Evolutionary conservation across 1,139 yeast species (phyloP), one percentile per base, ranked within the genome.

Genomic region (Saccharomycopsis hybrid): DNA sequence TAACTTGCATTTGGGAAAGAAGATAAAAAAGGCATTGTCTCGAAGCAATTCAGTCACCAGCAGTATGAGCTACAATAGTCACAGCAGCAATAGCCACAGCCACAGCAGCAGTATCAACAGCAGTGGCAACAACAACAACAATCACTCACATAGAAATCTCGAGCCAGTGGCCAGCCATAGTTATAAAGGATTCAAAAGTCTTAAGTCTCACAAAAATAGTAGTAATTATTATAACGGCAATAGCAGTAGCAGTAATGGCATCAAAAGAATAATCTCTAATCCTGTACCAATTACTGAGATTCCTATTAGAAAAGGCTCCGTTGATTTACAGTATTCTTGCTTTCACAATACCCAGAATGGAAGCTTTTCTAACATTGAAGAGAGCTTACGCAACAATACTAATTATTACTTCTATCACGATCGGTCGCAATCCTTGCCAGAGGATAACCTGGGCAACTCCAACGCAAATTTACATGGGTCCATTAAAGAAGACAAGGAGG

Each of bases 251-350:
- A n/a, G n/a, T n/a, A n/a, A n/a, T n/a, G n/a, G n/a, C n/a, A n/a
- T n/a, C n/a, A n/a, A n/a, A n/a, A n/a, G n/a, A n/a, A n/a, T n/a
- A n/a, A 52, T 52, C 8, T 44, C 49, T 9, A 52, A 52, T 13
- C 55, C 55, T n/a, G 53, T 52, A n/a, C 55, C 55, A 5, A 41
- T 52, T 9, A 52, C 51, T 8, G 44, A 43, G n/a, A 52, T 52
- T 13, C 53, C 51, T 2, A 43, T 41, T 3, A 39, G 51, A 9
- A 47, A 47, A 41, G 55, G 55, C 4, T 50, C 55, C 1, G 46
- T 52, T 13, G 55, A 52, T 37, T 50, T 52, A 28, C 40, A 30
- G 27, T 24, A 30, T n/a, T n/a, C 13, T 18, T 41, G 25, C 35
- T 31, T 18, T 37, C 30, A 44, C 13, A n/a, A n/a, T n/a, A n/a